These are phyloP conservation scores for Penicillium sp. DNA, from an alignment of 2,329 filamentous ascomycete genomes.

Conservation along the genomic window DNA sequence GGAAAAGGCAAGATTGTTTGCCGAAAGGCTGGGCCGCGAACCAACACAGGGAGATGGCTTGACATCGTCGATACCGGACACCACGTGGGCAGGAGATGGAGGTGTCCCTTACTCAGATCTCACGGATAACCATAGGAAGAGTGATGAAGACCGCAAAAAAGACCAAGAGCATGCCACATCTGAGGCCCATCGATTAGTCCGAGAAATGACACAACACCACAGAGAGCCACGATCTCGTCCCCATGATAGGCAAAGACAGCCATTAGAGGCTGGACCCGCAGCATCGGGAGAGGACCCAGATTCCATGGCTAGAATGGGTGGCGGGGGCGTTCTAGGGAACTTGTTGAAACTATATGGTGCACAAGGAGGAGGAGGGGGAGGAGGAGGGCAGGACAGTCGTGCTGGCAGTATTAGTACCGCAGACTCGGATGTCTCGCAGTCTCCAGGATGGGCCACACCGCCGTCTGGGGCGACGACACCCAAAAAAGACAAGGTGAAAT, in stretches of 20 bases:
- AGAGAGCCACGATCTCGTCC: constrained; percentile 26
- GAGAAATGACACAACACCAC: constrained; percentile 29
- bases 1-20: constrained; percentile 16
- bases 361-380: constrained; percentile 38
- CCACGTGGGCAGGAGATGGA: constrained; percentile 25
- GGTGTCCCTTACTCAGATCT: constrained; percentile 23
- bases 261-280: constrained; percentile 27
- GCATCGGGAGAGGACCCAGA: constrained; percentile 21
- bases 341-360: constrained; percentile 66
- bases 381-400: constrained; percentile 5
- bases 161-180: constrained; percentile 24
- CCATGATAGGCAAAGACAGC: constrained; percentile 24
- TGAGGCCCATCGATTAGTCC: constrained; percentile 37
- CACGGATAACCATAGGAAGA: constrained; percentile 30
- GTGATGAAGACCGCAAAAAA: constrained; percentile 22
- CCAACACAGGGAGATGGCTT: constrained; percentile 24
- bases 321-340: constrained; percentile 63
- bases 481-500: constrained; percentile 37
- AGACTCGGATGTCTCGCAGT: constrained; percentile 23
- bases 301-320: constrained; percentile 23
- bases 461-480: constrained; percentile 30
- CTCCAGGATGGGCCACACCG: constrained; percentile 19
- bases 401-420: constrained; percentile 20
- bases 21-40: constrained; percentile 22
- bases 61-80: constrained; percentile 20